These are phyloP conservation scores for Casuarina glauca DNA, from an alignment of 306 rosid species.

Conservation along the genomic window DNA sequence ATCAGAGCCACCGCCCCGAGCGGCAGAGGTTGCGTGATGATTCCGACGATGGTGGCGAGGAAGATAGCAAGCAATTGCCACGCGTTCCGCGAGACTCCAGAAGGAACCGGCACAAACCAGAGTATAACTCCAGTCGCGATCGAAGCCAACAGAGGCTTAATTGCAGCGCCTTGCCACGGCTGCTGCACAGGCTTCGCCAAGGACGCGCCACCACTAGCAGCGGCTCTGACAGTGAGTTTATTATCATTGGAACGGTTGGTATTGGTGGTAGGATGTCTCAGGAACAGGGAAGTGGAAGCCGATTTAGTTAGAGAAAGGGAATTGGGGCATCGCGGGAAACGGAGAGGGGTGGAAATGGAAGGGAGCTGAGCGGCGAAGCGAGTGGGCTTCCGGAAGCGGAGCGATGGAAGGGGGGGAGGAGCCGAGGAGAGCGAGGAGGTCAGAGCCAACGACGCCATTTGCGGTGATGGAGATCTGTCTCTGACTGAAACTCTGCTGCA, in stretches of 20 bases:
- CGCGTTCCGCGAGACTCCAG: conserved; percentile 71
- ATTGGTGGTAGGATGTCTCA: not conserved
- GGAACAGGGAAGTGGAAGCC: not conserved
- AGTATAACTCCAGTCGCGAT: conserved; percentile 68
- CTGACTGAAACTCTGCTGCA: too few relatives aligned
- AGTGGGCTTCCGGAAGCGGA: conserved; percentile 47
- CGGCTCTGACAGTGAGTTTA: conserved; percentile 31
- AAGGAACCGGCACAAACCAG: conserved; percentile 86
- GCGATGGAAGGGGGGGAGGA: conserved; percentile 40
- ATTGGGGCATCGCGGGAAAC: not conserved
- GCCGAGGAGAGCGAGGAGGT: conserved; percentile 29
- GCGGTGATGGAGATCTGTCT: conserved; percentile 16
- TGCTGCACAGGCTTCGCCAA: conserved; percentile 33
- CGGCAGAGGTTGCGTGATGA: conserved; percentile 88
- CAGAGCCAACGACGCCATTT: conserved; percentile 79
- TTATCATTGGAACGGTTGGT: not conserved
- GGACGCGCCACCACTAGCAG: conserved; percentile 27
- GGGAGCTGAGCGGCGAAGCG: conserved; percentile 7
- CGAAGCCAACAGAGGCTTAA: conserved; percentile 77
- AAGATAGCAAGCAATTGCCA: conserved; percentile 92
- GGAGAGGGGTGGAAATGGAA: not conserved
- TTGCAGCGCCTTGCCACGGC: conserved; percentile 90
- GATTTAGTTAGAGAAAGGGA: conserved; percentile 1
- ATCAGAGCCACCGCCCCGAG: conserved; percentile 90
- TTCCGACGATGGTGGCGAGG: conserved; percentile 89